Percentiles rank a stretch among this genome's conserved stretches.
These are phyloP conservation scores for Pichia sp. DNA, from an alignment of 1,139 yeast genomes.

Conservation along the genomic window DNA sequence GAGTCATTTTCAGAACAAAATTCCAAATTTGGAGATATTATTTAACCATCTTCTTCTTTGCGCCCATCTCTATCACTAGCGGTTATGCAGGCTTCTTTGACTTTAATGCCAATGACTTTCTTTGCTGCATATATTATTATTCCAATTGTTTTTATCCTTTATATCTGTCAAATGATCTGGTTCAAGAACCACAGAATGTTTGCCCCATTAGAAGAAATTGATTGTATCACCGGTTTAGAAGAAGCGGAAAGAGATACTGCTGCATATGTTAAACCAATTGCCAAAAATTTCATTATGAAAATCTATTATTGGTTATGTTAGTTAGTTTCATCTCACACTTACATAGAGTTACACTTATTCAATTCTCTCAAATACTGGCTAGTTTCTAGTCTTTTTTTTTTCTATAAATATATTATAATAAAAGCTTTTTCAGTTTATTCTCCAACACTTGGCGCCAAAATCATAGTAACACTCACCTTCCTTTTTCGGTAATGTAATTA, in stretches of 20 bases:
- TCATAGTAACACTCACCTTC: too few species aligned
- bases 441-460: too few species aligned
- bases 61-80: slow-evolving; percentile 45
- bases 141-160: slow-evolving; percentile 46
- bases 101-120: slow-evolving; percentile 41
- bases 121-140: slow-evolving; percentile 58
- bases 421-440: too few species aligned
- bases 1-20: slow-evolving; percentile 41
- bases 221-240: slow-evolving; percentile 41
- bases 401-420: too few species aligned
- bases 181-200: slow-evolving; percentile 31
- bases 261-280: slow-evolving; percentile 31
- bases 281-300: slow-evolving; percentile 34
- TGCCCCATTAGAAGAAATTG: slow-evolving; percentile 40
- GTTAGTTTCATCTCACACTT: too few species aligned
- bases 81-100: slow-evolving; percentile 46
- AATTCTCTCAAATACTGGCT: too few species aligned
- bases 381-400: too few species aligned
- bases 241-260: slow-evolving; percentile 36
- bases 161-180: slow-evolving; percentile 34
- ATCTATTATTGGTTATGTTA: slow-evolving; percentile 36
- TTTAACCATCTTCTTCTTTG: slow-evolving; percentile 37
- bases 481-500: too few species aligned
- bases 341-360: too few species aligned
- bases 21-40: slow-evolving; percentile 44